These are phyloP conservation scores for Neurospora crassa DNA, from an alignment of 2,329 filamentous ascomycete species.

Conservation along the genomic window DNA sequence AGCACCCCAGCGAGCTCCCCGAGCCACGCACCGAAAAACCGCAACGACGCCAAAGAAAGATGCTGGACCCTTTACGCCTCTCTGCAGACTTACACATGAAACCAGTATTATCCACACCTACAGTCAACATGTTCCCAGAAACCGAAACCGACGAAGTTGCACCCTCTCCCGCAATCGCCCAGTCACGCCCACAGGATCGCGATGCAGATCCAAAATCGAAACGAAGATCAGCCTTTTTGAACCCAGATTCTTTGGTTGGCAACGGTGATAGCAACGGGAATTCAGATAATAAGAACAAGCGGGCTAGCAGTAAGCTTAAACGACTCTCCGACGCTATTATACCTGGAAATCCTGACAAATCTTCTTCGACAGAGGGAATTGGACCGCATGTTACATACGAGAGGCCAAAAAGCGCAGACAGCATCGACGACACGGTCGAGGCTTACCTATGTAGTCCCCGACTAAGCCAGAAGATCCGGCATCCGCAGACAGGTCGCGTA, in stretches of 20 bases:
- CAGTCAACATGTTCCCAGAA: conserved; percentile 18
- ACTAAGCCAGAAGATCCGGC: conserved; percentile 76
- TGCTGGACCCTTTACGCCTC: conserved; percentile 14
- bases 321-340: conserved; percentile 42
- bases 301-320: conserved; percentile 49
- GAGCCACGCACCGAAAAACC: conserved; percentile 8
- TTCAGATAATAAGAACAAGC: conserved; percentile 33
- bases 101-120: conserved; percentile 11
- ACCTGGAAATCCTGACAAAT: conserved; percentile 29
- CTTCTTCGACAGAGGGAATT: conserved; percentile 20
- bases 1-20: conserved; percentile 8
- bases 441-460: conserved; percentile 75
- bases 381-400: conserved; percentile 50
- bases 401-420: conserved; percentile 70
- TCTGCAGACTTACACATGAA: conserved; percentile 13
- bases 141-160: conserved; percentile 51
- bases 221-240: conserved; percentile 38
- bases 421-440: conserved; percentile 79
- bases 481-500: conserved; percentile 74
- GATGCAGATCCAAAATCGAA: conserved; percentile 34
- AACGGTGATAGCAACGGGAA: conserved; percentile 16
- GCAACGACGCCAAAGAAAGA: conserved; percentile 4
- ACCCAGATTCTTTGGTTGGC: conserved; percentile 36
- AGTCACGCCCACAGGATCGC: conserved; percentile 42
- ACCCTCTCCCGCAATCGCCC: conserved; percentile 59